phyloP scores from a whole-genome alignment of 352 stramenopile genomes.

The Saprolegnia diclina region DNA sequence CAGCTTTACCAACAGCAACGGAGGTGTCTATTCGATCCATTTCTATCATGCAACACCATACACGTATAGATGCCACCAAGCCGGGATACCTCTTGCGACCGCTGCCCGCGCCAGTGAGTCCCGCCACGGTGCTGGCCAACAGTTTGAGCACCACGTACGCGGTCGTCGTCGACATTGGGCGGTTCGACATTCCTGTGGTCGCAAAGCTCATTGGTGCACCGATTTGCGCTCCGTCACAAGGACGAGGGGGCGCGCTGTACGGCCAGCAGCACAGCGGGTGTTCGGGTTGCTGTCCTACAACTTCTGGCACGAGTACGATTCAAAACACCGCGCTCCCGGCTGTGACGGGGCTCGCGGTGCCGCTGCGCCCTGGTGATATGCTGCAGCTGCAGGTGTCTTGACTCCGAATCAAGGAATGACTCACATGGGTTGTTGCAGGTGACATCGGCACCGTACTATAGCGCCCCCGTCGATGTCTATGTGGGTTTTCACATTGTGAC shows the following conservation, averaged over 20 bases:
- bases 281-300: constrained; percentile 64
- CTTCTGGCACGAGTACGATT: constrained; percentile 9
- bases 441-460: constrained; percentile 47
- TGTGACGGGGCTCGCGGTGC: constrained; percentile 35
- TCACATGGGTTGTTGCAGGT: constrained; percentile 20
- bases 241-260: constrained; percentile 48
- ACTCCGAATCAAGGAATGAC: background rate
- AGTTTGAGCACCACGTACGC: constrained; percentile 35
- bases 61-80: background rate
- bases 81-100: constrained; percentile 1
- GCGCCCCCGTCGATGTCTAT: constrained; percentile 57
- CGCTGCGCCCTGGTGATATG: constrained; percentile 28
- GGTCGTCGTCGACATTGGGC: constrained; percentile 34
- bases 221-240: constrained; percentile 47
- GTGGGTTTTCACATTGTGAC: constrained; percentile 68
- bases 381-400: constrained; percentile 10
- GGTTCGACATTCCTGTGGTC: constrained; percentile 54
- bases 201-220: constrained; percentile 64
- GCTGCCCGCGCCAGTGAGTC: constrained; percentile 29
- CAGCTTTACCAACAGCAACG: constrained; percentile 8
- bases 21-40: background rate
- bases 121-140: constrained; percentile 35
- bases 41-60: background rate
- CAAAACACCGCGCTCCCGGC: constrained; percentile 29
- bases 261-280: constrained; percentile 42